Conservation (phyloP, 306 rosid genomes). For the Vigna unguiculata region DNA sequence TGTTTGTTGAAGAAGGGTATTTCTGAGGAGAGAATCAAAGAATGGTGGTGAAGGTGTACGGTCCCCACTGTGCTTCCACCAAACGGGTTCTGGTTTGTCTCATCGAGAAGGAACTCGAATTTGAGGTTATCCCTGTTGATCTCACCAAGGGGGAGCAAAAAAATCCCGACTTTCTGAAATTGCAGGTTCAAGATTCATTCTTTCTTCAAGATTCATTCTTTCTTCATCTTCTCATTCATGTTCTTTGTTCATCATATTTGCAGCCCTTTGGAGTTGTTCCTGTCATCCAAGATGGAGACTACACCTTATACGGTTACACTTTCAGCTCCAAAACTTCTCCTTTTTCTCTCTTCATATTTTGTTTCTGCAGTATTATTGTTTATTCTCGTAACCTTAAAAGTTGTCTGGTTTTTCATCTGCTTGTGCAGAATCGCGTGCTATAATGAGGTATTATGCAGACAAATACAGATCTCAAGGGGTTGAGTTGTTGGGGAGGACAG, state of each 20-base stretch:
- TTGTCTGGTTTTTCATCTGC: neutral
- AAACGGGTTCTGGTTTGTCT: conserved; percentile 51
- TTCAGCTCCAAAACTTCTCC: neutral
- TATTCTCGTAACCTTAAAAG: neutral
- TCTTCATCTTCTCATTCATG: conserved; percentile 6
- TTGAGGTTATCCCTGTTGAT: conserved; percentile 54
- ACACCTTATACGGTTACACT: conserved; percentile 48
- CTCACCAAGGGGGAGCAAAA: conserved; percentile 41
- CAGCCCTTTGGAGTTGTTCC: conserved; percentile 60
- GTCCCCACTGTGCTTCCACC: conserved; percentile 50
- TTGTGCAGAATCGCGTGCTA: conserved; percentile 60
- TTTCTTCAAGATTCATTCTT: neutral
- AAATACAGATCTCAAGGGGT: conserved; percentile 56
- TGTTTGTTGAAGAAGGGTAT: neutral
- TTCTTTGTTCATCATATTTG: conserved; percentile 13
- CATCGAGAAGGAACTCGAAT: conserved; percentile 55
- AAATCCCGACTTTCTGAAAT: conserved; percentile 54
- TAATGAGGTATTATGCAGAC: conserved; percentile 60
- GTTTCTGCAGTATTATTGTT: neutral
- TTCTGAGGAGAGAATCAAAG: conserved; percentile 44
- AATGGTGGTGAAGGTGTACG: conserved; percentile 62
- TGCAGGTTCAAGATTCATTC: conserved; percentile 41
- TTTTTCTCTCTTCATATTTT: too few species aligned
- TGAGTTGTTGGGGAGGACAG: conserved; percentile 54
- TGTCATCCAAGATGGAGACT: conserved; percentile 60